These are phyloP conservation scores for Citrus reticulata DNA, from an alignment of 345 rosid species.

Conservation along the genomic window DNA sequence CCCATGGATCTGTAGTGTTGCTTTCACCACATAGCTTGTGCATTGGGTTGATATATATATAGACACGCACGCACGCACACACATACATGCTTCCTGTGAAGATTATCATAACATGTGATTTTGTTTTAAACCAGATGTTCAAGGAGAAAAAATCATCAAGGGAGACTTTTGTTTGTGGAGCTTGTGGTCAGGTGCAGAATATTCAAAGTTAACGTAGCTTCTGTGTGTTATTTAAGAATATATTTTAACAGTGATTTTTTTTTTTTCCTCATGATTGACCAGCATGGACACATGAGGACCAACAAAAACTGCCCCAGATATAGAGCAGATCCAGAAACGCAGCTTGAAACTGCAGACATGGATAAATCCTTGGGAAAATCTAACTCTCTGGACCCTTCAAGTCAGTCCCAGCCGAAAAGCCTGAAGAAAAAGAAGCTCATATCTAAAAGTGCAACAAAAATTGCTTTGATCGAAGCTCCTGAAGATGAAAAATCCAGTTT, in stretches of 20 bases:
- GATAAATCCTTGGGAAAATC: constrained; percentile 61
- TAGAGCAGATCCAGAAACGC: constrained; percentile 73
- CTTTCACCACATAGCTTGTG: too few relatives aligned
- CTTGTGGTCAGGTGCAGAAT: constrained; percentile 82
- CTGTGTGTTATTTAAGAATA: background rate
- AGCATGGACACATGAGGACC: constrained; percentile 99
- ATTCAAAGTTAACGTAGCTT: background rate
- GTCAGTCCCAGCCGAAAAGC: constrained; percentile 51
- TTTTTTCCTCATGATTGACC: constrained; percentile 12
- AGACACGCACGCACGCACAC: too few relatives aligned
- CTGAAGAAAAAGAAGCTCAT: constrained; percentile 60
- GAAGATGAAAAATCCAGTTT: constrained; percentile 53
- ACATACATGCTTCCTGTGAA: background rate
- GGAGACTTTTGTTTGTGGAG: constrained; percentile 93
- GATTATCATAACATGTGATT: constrained; percentile 8
- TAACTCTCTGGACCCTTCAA: constrained; percentile 46
- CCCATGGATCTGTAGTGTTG: too few relatives aligned
- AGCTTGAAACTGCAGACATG: constrained; percentile 42
- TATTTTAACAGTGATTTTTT: constrained; percentile 6
- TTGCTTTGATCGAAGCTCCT: constrained; percentile 42
- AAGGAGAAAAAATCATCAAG: constrained; percentile 97
- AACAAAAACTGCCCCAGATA: constrained; percentile 97
- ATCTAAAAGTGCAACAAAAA: constrained; percentile 43
- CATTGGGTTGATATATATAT: background rate
- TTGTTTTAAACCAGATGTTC: constrained; percentile 41